Conservation (phyloP, 148 eudicot species). For the Amaranthus hypochondriacus region DNA sequence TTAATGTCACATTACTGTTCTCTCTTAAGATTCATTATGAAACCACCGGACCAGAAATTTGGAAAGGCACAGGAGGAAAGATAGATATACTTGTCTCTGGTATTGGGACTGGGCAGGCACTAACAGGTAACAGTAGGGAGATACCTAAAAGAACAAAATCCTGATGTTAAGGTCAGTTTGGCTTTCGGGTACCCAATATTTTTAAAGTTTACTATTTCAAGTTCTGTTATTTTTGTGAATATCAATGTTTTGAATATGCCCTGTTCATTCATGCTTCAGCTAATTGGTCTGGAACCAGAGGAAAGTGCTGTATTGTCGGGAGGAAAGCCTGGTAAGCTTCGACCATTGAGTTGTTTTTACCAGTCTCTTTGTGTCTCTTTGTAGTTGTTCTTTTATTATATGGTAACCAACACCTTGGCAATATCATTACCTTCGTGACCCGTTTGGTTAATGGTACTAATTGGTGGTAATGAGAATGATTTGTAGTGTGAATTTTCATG, state of each 20-base stretch:
- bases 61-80: constrained; percentile 70
- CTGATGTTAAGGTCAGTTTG: constrained; percentile 54
- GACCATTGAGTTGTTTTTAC: not conserved
- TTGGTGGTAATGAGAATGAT: too few relatives aligned
- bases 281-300: constrained; percentile 71
- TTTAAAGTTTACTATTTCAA: constrained; percentile 25
- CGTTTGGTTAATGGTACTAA: too few relatives aligned
- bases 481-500: too few relatives aligned
- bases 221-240: not conserved
- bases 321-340: constrained; percentile 74
- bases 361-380: not conserved
- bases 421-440: too few relatives aligned
- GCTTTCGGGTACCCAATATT: constrained; percentile 20
- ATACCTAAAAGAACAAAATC: constrained; percentile 70
- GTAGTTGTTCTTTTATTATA: not conserved
- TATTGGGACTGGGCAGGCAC: constrained; percentile 87
- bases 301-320: constrained; percentile 79
- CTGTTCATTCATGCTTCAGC: constrained; percentile 27
- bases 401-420: not conserved
- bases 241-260: not conserved
- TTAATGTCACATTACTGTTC: not conserved
- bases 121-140: constrained; percentile 71
- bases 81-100: constrained; percentile 72
- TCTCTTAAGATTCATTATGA: constrained; percentile 63
- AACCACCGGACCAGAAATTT: constrained; percentile 86